These are phyloP conservation scores for Microsporum ferrugineum DNA, from an alignment of 2,329 filamentous ascomycete species.

Conservation along the genomic window DNA sequence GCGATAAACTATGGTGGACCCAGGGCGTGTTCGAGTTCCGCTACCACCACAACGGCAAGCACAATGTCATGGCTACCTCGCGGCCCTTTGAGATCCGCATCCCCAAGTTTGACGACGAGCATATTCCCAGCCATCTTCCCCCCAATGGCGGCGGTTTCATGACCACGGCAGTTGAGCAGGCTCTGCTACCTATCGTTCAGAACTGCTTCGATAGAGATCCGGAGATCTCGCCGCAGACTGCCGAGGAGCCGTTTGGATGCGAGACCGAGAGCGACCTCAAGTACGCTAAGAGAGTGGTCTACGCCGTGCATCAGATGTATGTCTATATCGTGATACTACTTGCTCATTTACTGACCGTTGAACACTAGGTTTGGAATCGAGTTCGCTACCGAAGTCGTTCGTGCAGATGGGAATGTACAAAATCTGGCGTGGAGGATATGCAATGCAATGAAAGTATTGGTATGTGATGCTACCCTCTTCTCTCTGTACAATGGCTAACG, in stretches of 20 bases:
- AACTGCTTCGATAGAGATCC: conserved; percentile 91
- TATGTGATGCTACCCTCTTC: conserved; percentile 38
- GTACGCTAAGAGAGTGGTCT: conserved; percentile 80
- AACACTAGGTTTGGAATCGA: conserved; percentile 69
- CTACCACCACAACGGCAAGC: conserved; percentile 86
- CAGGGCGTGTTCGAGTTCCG: conserved; percentile 93
- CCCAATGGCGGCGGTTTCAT: conserved; percentile 33
- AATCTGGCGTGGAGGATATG: conserved; percentile 91
- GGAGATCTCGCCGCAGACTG: conserved; percentile 70
- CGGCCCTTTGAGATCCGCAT: conserved; percentile 87
- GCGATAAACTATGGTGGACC: conserved; percentile 96
- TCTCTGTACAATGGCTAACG: background rate
- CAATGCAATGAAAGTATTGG: conserved; percentile 89
- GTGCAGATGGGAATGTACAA: conserved; percentile 77
- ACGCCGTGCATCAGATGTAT: conserved; percentile 86
- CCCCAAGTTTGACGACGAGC: conserved; percentile 65
- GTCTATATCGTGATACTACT: conserved; percentile 17
- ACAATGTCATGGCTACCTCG: conserved; percentile 89
- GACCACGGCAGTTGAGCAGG: conserved; percentile 59
- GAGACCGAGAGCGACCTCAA: conserved; percentile 79
- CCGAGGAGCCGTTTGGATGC: conserved; percentile 72
- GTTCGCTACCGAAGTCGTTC: conserved; percentile 83
- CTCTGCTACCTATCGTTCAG: conserved; percentile 69
- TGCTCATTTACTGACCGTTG: background rate
- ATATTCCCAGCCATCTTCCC: conserved; percentile 47